Evolutionary conservation across 106 monocot species (phyloP).

Genomic region (Acorus calamus): DNA sequence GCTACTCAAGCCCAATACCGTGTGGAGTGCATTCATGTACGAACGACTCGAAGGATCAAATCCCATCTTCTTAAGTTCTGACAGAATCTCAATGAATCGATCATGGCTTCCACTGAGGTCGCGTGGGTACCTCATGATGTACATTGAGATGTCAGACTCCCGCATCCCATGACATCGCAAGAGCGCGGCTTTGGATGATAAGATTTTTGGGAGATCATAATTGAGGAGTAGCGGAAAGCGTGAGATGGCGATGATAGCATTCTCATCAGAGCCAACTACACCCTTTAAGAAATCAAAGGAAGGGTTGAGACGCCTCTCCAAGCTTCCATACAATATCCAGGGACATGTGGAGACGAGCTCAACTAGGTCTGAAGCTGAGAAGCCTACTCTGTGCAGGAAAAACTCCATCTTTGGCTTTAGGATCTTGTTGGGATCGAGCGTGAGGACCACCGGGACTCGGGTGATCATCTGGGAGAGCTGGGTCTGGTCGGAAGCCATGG

Average conservation of each 20-base stretch:
- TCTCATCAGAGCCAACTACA: constrained; percentile 3
- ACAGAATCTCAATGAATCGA: background rate
- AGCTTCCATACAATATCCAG: background rate
- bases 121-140: too few relatives aligned
- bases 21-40: background rate
- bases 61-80: background rate
- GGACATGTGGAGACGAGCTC: background rate
- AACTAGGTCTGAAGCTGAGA: background rate
- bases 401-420: too few relatives aligned
- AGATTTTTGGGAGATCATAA: too few relatives aligned
- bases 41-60: background rate
- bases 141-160: too few relatives aligned
- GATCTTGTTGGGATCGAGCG: too few relatives aligned
- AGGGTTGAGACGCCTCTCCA: constrained; percentile 1
- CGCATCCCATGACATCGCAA: too few relatives aligned
- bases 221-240: background rate
- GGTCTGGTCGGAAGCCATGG: too few relatives aligned
- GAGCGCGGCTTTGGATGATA: too few relatives aligned
- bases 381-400: too few relatives aligned
- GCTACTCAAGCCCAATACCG: background rate
- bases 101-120: background rate
- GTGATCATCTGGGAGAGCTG: too few relatives aligned
- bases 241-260: background rate
- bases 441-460: too few relatives aligned
- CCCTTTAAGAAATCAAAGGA: too few relatives aligned